phyloP scores from a whole-genome alignment of 495 filamentous ascomycete genomes.

The Aspergillus haitiensis region DNA sequence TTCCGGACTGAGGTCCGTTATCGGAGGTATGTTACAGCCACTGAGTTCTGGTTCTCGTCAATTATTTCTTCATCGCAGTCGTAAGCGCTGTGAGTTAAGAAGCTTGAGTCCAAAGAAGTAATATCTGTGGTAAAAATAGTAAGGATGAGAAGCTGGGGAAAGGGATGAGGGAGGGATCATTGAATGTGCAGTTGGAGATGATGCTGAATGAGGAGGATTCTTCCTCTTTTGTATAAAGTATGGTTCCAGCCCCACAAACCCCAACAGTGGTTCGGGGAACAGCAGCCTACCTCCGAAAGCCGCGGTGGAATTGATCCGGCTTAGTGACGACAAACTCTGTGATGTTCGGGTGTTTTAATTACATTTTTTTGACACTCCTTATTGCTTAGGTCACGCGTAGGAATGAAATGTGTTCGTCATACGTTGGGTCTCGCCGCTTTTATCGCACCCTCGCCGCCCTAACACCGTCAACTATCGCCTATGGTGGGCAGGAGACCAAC shows the following conservation, averaged over 20 bases:
- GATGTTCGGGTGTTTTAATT: too few relatives aligned
- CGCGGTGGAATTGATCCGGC: not conserved
- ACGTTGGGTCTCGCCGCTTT: too few relatives aligned
- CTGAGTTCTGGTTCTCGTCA: constrained; percentile 7
- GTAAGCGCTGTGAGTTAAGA: not conserved
- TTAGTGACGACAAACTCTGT: too few relatives aligned
- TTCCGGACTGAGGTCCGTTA: constrained; percentile 15
- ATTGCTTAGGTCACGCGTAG: too few relatives aligned
- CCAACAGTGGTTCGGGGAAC: constrained; percentile 34
- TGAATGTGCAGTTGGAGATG: not conserved
- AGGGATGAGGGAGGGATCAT: not conserved
- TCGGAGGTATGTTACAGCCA: constrained; percentile 7
- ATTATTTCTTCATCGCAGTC: not conserved
- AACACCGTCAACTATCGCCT: too few relatives aligned
- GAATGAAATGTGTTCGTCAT: too few relatives aligned
- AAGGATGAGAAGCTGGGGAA: constrained; percentile 21
- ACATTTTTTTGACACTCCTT: too few relatives aligned
- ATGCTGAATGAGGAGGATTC: not conserved
- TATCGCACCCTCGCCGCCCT: too few relatives aligned
- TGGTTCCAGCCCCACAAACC: constrained; percentile 32
- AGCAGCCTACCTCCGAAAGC: constrained; percentile 28
- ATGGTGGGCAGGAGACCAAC: too few relatives aligned
- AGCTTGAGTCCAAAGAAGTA: not conserved
- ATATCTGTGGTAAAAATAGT: not conserved
- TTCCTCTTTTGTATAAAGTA: constrained; percentile 7